Conservation (phyloP, 2,329 filamentous ascomycete genomes). For the Apiospora malaysiana region DNA sequence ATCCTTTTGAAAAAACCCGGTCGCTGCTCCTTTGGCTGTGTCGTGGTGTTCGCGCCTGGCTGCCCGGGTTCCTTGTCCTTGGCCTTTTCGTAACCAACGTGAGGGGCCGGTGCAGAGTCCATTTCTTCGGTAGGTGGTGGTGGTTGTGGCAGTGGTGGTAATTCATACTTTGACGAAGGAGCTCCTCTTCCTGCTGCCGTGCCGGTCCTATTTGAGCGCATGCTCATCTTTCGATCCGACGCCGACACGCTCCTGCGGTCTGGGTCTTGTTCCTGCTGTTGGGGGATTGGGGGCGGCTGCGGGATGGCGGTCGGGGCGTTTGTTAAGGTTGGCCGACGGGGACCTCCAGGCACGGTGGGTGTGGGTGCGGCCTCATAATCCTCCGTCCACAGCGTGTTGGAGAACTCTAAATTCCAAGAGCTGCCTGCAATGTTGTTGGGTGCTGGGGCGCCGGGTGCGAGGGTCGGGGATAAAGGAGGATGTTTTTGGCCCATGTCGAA, state of each 20-base stretch:
- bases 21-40: slow-evolving; percentile 62
- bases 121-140: slow-evolving; percentile 28
- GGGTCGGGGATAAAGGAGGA: slow-evolving; percentile 23
- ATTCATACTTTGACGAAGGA: slow-evolving; percentile 30
- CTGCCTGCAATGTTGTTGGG: slow-evolving; percentile 21
- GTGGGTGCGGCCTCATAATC: slow-evolving; percentile 82
- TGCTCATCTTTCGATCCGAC: slow-evolving; percentile 55
- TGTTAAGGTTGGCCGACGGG: slow-evolving; percentile 54
- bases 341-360: slow-evolving; percentile 81
- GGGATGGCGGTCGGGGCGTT: slow-evolving; percentile 46
- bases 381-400: slow-evolving; percentile 52
- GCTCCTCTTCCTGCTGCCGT: slow-evolving; percentile 32
- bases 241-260: neutral
- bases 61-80: slow-evolving; percentile 60
- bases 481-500: slow-evolving; percentile 62
- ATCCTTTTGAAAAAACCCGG: slow-evolving; percentile 93
- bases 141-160: slow-evolving; percentile 10
- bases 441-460: neutral
- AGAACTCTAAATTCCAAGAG: slow-evolving; percentile 55
- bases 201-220: slow-evolving; percentile 54
- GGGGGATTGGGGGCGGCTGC: slow-evolving; percentile 42
- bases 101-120: slow-evolving; percentile 63
- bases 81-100: slow-evolving; percentile 64
- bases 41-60: slow-evolving; percentile 46
- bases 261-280: slow-evolving; percentile 9